Percentiles rank a stretch among this genome's conserved stretches.
These are phyloP conservation scores for Plasmodium fragile DNA, from an alignment of 169 alveolate genomes.

Conservation along the genomic window DNA sequence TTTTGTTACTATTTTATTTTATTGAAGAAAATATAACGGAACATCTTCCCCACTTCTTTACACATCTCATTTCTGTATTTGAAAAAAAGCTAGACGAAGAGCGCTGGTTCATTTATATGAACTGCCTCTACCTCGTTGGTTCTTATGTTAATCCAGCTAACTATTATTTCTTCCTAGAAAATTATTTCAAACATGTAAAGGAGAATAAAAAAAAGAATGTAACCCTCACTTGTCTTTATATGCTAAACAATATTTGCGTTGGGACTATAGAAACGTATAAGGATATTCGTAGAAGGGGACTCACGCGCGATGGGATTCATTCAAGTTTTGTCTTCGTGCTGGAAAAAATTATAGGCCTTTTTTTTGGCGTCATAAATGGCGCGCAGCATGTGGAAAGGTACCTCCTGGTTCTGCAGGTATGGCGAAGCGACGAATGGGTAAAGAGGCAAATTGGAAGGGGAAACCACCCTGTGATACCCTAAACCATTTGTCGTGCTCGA, in stretches of 20 bases:
- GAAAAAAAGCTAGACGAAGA: constrained; percentile 45
- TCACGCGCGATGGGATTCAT: constrained; percentile 3
- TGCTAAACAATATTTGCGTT: background rate
- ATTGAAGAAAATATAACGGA: constrained; percentile 62
- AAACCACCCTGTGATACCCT: background rate
- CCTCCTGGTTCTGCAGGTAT: constrained; percentile 50
- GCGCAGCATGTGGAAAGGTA: constrained; percentile 22
- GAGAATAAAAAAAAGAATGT: constrained; percentile 4
- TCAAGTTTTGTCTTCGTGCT: background rate
- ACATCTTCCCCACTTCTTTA: constrained; percentile 52
- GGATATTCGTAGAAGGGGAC: background rate
- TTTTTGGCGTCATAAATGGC: constrained; percentile 19
- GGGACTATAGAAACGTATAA: constrained; percentile 61
- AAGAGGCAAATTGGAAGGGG: background rate
- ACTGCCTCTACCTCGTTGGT: constrained; percentile 43
- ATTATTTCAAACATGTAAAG: constrained; percentile 21
- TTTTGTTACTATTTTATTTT: constrained; percentile 50
- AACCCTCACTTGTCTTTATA: constrained; percentile 39
- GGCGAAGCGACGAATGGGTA: background rate
- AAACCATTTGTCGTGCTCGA: background rate
- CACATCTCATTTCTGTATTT: constrained; percentile 19
- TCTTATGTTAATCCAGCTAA: constrained; percentile 59
- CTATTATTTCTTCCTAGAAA: constrained; percentile 53
- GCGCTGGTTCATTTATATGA: constrained; percentile 25
- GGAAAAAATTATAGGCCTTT: constrained; percentile 6